A percentile compares a stretch with the other conserved stretches of the same genome.
Evolutionary conservation across 495 filamentous ascomycete species (phyloP).

Genomic region (Stereocaulon alpinum): DNA sequence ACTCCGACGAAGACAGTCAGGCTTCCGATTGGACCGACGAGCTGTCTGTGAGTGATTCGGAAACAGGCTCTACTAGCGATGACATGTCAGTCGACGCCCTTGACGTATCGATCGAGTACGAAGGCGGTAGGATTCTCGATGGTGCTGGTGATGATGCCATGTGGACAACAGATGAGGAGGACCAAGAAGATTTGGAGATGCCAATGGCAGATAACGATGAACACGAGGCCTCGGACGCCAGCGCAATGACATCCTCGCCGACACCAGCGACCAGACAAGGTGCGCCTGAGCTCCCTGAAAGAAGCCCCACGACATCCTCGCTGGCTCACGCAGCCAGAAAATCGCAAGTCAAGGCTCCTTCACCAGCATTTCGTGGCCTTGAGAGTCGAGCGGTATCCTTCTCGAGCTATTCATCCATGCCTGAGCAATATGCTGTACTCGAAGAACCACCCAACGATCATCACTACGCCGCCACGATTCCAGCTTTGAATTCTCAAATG

Average conservation of each 20-base stretch:
- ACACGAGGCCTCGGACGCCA: background rate
- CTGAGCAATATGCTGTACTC: conserved; percentile 26
- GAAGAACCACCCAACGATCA: conserved; percentile 40
- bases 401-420: background rate
- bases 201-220: background rate
- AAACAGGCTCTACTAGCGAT: conserved; percentile 19
- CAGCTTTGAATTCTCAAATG: conserved; percentile 17
- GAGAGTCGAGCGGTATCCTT: background rate
- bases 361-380: background rate
- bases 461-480: conserved; percentile 29
- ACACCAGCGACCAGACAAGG: background rate
- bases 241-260: background rate
- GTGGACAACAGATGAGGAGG: conserved; percentile 18
- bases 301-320: background rate
- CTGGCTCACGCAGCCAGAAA: background rate
- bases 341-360: background rate
- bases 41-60: conserved; percentile 4
- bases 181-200: background rate
- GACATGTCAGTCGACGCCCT: conserved; percentile 22
- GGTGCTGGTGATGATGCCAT: conserved; percentile 30
- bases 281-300: too few species aligned
- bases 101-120: conserved; percentile 31
- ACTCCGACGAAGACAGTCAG: conserved; percentile 11
- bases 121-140: conserved; percentile 29
- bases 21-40: conserved; percentile 11